These are phyloP conservation scores for Penicillium hesseltinei DNA, from an alignment of 2,329 filamentous ascomycete genomes.

Conservation along the genomic window DNA sequence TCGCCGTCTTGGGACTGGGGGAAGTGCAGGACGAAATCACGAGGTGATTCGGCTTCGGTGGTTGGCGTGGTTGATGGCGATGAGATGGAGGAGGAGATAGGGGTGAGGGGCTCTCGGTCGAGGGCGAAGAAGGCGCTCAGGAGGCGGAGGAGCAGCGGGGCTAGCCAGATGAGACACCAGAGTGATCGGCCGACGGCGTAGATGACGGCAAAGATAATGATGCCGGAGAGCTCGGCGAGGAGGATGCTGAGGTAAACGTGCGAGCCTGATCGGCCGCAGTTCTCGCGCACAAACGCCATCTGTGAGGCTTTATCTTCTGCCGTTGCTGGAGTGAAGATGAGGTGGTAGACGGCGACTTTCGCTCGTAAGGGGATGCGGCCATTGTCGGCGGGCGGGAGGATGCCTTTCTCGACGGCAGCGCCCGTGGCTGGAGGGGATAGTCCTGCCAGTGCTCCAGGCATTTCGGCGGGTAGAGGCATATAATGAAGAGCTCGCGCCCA, in stretches of 20 bases:
- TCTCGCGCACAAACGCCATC: not conserved
- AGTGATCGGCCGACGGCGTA: not conserved
- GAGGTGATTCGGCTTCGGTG: not conserved
- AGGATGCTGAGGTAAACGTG: not conserved
- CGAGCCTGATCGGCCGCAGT: not conserved
- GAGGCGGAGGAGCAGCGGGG: not conserved
- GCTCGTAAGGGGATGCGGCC: not conserved
- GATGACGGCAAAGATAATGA: not conserved
- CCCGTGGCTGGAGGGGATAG: not conserved
- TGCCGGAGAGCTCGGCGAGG: not conserved
- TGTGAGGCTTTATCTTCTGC: not conserved
- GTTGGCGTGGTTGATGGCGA: not conserved
- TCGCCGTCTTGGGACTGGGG: not conserved
- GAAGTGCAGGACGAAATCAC: not conserved
- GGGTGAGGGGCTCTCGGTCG: not conserved
- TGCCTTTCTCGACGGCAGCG: not conserved
- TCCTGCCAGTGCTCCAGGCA: not conserved
- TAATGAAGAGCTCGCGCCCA: not conserved
- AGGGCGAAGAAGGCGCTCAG: not conserved
- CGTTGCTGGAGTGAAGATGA: not conserved
- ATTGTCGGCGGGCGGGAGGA: not conserved
- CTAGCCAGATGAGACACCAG: not conserved
- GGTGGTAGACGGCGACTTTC: not conserved
- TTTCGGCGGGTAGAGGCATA: not conserved
- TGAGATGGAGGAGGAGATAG: not conserved